These are phyloP conservation scores for Corynespora cassiicola DNA, from an alignment of 2,329 filamentous ascomycete genomes.

Conservation along the genomic window DNA sequence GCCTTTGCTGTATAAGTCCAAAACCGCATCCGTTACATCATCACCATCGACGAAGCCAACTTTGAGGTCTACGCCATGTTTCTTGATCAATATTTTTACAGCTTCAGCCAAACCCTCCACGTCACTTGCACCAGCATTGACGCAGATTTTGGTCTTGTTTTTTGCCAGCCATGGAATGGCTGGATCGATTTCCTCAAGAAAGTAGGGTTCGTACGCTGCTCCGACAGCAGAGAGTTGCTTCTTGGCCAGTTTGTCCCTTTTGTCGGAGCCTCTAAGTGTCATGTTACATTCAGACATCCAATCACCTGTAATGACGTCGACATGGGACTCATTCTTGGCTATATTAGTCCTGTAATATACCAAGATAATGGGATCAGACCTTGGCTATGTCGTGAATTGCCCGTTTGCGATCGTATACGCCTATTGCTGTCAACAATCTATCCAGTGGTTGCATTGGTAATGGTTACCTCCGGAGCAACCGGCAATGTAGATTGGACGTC, in stretches of 20 bases:
- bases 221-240: slow-evolving; percentile 22
- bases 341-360: slow-evolving; percentile 8
- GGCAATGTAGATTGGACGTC: slow-evolving; percentile 25
- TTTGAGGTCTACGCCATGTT: slow-evolving; percentile 35
- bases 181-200: slow-evolving; percentile 27
- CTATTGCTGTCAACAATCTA: slow-evolving; percentile 2
- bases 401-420: slow-evolving; percentile 27
- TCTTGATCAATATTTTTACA: slow-evolving; percentile 20
- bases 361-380: slow-evolving; percentile 4
- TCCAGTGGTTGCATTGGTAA: neutral
- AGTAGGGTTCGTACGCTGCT: slow-evolving; percentile 29
- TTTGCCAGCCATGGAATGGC: slow-evolving; percentile 29
- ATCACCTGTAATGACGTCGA: slow-evolving; percentile 30
- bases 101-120: slow-evolving; percentile 21
- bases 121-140: slow-evolving; percentile 28
- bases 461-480: slow-evolving; percentile 25
- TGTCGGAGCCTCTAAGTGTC: slow-evolving; percentile 26
- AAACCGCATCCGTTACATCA: slow-evolving; percentile 42
- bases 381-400: slow-evolving; percentile 32
- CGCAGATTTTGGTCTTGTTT: slow-evolving; percentile 25
- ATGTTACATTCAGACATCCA: slow-evolving; percentile 37
- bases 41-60: slow-evolving; percentile 55
- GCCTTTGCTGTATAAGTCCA: slow-evolving; percentile 24
- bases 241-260: slow-evolving; percentile 23
- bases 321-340: slow-evolving; percentile 24